phyloP scores from a whole-genome alignment of 352 stramenopile species.

The Globisporangium camurandrum region DNA sequence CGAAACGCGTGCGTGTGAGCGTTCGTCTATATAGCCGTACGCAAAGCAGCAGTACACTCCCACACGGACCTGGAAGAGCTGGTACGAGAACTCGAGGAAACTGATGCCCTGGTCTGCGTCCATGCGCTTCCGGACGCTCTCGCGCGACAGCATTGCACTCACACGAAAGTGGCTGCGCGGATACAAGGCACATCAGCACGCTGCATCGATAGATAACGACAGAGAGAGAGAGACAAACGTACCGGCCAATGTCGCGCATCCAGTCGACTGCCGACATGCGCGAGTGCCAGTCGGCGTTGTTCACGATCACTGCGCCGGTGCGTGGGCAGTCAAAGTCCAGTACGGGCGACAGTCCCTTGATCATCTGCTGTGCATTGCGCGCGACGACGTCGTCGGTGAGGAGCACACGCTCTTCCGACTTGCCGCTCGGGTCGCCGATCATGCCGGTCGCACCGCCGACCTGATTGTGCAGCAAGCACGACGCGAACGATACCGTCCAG shows the following conservation, averaged over 20 bases:
- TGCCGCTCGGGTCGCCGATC: constrained; percentile 98
- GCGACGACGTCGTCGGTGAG: constrained; percentile 91
- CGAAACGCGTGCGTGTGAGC: neutral
- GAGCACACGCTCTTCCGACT: constrained; percentile 95
- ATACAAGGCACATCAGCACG: neutral
- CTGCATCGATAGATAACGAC: neutral
- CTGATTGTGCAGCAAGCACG: constrained; percentile 8
- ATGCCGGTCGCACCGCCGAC: constrained; percentile 84
- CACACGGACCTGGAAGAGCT: constrained; percentile 91
- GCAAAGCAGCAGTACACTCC: neutral
- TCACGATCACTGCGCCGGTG: constrained; percentile 93
- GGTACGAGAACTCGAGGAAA: constrained; percentile 99
- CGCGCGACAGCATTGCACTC: constrained; percentile 97
- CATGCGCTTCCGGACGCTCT: constrained; percentile 97
- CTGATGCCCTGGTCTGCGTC: constrained; percentile 92
- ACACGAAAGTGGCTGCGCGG: constrained; percentile 90
- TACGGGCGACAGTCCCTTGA: constrained; percentile 90
- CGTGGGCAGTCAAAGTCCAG: constrained; percentile 88
- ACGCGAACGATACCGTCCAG: too few relatives aligned
- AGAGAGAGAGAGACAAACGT: constrained; percentile 2
- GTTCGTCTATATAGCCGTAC: neutral
- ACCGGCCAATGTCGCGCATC: constrained; percentile 94
- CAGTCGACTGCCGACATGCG: constrained; percentile 94
- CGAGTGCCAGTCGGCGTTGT: constrained; percentile 98
- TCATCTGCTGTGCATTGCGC: constrained; percentile 87